Evolutionary conservation across 768 basidiomycete genomes (phyloP).

Genomic region (Tulasnella sp.): DNA sequence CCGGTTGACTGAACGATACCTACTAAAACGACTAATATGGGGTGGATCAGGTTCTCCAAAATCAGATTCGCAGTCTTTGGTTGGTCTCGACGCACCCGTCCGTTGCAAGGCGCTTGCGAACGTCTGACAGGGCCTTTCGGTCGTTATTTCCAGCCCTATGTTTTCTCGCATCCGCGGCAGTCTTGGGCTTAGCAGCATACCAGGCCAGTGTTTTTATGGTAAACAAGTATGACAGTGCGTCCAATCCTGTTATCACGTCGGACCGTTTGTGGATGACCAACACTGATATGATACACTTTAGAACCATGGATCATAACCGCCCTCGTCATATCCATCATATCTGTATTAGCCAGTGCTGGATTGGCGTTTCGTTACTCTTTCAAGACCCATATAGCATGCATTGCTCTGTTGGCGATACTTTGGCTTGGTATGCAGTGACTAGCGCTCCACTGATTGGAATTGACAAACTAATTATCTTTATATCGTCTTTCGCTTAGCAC

Average conservation of each 20-base stretch:
- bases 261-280: neutral
- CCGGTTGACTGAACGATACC: neutral
- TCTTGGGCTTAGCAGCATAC: slow-evolving; percentile 15
- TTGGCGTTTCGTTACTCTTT: neutral
- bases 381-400: slow-evolving; percentile 9
- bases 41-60: slow-evolving; percentile 4
- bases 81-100: neutral
- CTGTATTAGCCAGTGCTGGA: neutral
- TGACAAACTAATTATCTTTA: neutral
- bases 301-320: slow-evolving; percentile 24
- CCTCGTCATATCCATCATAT: slow-evolving; percentile 17
- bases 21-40: neutral
- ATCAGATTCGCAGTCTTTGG: slow-evolving; percentile 3
- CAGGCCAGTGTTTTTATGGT: slow-evolving; percentile 18
- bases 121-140: neutral
- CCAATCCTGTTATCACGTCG: neutral
- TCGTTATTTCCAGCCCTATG: neutral
- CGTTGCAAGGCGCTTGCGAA: neutral
- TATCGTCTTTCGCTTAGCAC: neutral
- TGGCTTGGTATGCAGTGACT: slow-evolving; percentile 8
- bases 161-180: slow-evolving; percentile 1
- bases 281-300: neutral
- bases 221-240: slow-evolving; percentile 19
- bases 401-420: slow-evolving; percentile 11
- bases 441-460: neutral